Evolutionary conservation across 1,139 yeast species (phyloP).

Genomic region (Yamadazyma sp.): DNA sequence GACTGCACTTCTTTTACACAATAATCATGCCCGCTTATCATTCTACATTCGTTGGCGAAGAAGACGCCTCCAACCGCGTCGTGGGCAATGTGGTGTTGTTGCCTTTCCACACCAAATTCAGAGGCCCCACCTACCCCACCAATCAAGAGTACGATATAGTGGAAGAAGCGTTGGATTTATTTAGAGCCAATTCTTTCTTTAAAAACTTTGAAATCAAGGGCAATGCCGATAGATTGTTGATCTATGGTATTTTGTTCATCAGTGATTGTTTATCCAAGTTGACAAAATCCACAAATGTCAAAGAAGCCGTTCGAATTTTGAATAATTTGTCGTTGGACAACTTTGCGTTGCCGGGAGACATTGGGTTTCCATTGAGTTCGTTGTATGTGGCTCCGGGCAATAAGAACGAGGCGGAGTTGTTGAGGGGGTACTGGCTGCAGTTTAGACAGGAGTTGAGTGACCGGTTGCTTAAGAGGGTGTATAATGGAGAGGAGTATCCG

Average conservation of each 20-base stretch:
- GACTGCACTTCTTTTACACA: background rate
- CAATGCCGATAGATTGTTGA: constrained; percentile 89
- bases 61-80: constrained; percentile 43
- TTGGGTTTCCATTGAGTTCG: constrained; percentile 87
- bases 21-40: constrained; percentile 71
- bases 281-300: constrained; percentile 39
- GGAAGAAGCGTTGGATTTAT: constrained; percentile 87
- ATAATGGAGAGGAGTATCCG: constrained; percentile 52
- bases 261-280: constrained; percentile 80
- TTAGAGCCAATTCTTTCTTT: constrained; percentile 94
- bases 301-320: constrained; percentile 72
- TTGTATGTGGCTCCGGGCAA: constrained; percentile 77
- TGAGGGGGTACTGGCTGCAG: constrained; percentile 80
- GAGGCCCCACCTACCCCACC: constrained; percentile 92
- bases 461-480: constrained; percentile 74
- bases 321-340: constrained; percentile 85
- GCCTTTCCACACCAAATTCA: constrained; percentile 77
- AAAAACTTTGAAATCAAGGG: constrained; percentile 96
- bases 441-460: constrained; percentile 92
- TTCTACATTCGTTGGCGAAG: constrained; percentile 83
- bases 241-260: constrained; percentile 90
- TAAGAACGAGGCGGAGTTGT: constrained; percentile 72
- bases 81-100: constrained; percentile 75
- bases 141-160: constrained; percentile 83
- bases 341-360: constrained; percentile 92